Percentiles rank a stretch among this genome's conserved stretches.
These are phyloP conservation scores for Leccinum pachyderme DNA, from an alignment of 1,284 basidiomycete genomes.

Conservation along the genomic window DNA sequence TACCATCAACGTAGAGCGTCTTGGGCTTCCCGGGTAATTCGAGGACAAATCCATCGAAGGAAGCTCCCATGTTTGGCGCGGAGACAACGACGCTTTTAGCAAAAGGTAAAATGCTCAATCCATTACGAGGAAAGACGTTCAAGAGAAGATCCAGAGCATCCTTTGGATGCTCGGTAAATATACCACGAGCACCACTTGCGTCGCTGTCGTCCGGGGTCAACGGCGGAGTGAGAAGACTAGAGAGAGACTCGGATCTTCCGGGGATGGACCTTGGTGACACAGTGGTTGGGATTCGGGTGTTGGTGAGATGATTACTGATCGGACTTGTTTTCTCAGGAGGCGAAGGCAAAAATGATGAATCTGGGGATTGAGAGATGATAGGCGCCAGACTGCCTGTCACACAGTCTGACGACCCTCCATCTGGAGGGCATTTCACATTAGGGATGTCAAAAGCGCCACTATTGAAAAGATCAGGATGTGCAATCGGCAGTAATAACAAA, in stretches of 20 bases:
- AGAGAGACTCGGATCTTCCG: conserved; percentile 33
- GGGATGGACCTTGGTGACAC: conserved; percentile 47
- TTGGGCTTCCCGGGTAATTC: conserved; percentile 66
- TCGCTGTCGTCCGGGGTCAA: conserved; percentile 36
- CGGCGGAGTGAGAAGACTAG: conserved; percentile 38
- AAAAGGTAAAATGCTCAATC: conserved; percentile 60
- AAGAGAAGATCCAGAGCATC: conserved; percentile 75
- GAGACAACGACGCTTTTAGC: conserved; percentile 72
- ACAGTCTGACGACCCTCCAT: conserved; percentile 87
- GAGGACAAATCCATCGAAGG: conserved; percentile 75
- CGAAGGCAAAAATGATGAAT: conserved; percentile 39
- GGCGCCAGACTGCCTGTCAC: conserved; percentile 87
- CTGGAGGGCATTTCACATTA: conserved; percentile 85
- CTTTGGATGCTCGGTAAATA: conserved; percentile 43
- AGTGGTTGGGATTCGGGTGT: conserved; percentile 26
- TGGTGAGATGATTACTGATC: conserved; percentile 32
- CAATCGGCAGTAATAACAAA: conserved; percentile 2
- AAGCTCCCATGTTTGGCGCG: conserved; percentile 58
- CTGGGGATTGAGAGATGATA: conserved; percentile 45
- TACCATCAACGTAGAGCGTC: conserved; percentile 79
- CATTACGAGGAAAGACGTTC: conserved; percentile 70
- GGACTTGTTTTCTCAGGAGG: conserved; percentile 38
- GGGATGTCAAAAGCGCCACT: conserved; percentile 93
- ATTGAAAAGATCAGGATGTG: conserved; percentile 6
- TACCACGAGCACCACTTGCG: conserved; percentile 34